phyloP scores from a whole-genome alignment of 169 alveolate species.

The Eimeria necatrix region DNA sequence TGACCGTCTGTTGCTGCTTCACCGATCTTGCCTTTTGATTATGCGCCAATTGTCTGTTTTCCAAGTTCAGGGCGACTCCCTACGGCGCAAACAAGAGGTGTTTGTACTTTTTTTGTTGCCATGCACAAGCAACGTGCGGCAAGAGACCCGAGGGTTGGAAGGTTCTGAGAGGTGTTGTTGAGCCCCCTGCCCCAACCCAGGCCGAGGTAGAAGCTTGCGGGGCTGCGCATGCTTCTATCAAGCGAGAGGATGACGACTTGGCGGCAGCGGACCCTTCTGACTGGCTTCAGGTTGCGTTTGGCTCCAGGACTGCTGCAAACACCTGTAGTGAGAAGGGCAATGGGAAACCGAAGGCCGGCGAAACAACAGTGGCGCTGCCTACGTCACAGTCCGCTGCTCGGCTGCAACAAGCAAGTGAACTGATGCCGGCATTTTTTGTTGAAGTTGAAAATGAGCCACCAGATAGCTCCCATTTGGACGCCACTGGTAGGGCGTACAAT shows the following conservation, averaged over 20 bases:
- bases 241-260: neutral
- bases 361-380: neutral
- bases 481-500: constrained; percentile 39
- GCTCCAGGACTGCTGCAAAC: neutral
- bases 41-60: neutral
- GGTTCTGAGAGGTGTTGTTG: constrained; percentile 62
- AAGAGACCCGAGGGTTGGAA: constrained; percentile 49
- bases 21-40: neutral
- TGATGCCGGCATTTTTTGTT: constrained; percentile 62
- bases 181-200: constrained; percentile 10
- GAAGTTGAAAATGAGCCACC: constrained; percentile 69
- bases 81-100: constrained; percentile 71
- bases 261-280: constrained; percentile 35
- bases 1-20: neutral
- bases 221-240: too few relatives aligned
- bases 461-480: constrained; percentile 62
- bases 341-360: neutral
- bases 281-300: constrained; percentile 70
- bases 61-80: constrained; percentile 77
- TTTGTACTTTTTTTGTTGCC: constrained; percentile 79
- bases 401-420: neutral
- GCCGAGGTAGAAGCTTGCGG: neutral
- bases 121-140: constrained; percentile 54
- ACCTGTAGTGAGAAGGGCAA: constrained; percentile 1
- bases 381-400: neutral